Conservation (phyloP, 2,329 filamentous ascomycete genomes). For the Catunica adiposa region DNA sequence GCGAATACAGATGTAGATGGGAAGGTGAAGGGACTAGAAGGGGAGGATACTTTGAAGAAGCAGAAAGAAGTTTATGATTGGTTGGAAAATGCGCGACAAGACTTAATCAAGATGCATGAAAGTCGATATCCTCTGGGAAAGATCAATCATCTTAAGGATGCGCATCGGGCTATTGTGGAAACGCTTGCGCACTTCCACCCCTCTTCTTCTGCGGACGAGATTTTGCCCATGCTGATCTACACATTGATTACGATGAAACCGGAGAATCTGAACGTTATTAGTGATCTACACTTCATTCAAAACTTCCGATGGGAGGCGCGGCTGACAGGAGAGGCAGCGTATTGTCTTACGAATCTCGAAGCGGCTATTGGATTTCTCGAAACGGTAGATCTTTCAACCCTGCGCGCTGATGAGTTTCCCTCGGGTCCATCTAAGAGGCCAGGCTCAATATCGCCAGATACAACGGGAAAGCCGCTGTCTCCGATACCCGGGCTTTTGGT, state of each 20-base stretch:
- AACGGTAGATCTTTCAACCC: constrained; percentile 80
- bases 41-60: constrained; percentile 35
- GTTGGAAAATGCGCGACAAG: constrained; percentile 49
- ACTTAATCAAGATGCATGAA: constrained; percentile 67
- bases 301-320: constrained; percentile 73
- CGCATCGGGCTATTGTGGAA: constrained; percentile 90
- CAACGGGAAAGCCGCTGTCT: constrained; percentile 31
- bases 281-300: constrained; percentile 90
- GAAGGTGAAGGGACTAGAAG: constrained; percentile 20
- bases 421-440: constrained; percentile 47
- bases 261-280: constrained; percentile 74
- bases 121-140: constrained; percentile 82
- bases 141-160: constrained; percentile 69
- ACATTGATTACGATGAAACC: constrained; percentile 81
- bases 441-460: constrained; percentile 33
- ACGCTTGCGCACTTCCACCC: constrained; percentile 52
- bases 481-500: constrained; percentile 29
- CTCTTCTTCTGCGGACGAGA: constrained; percentile 88
- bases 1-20: constrained; percentile 17
- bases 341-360: constrained; percentile 90
- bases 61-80: constrained; percentile 54
- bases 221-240: constrained; percentile 92
- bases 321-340: constrained; percentile 84
- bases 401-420: constrained; percentile 63
- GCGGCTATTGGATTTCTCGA: constrained; percentile 88